Base-by-base conservation (phyloP, 1,284 basidiomycete species). In the Ustilago cynodontis region DNA sequence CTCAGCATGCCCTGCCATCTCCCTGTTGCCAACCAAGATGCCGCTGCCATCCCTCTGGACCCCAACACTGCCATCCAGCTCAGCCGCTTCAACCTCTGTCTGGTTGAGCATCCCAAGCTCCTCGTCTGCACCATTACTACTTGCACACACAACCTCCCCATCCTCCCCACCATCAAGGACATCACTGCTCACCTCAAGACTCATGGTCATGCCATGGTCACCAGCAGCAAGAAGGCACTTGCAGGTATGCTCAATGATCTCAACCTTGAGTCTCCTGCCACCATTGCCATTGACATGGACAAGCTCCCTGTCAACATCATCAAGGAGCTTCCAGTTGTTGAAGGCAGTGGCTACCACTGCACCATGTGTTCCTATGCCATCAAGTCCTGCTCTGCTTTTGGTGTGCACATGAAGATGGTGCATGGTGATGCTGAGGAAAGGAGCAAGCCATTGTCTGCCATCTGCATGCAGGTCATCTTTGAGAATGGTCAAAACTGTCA, bases 281-380 rank as follows among this genome's bases (percentile, higher is more conserved):
- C 22, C 3, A n/a, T 45, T 8, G 4, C 43, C 6, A 22, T 45
- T 20, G n/a, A 45, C 43, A 45, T 45, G 43, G 43, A 16, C 10
- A 45, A 20, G 26, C 51, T 52, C n/a, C 51, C 51, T 16, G 31
- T 33, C 51, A 52, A 52, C 51, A 35, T 52, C 51, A 52, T 52
- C 51, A 33, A 52, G 51, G 51, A 52, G 51, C 51, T 52, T 3
- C 18, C 18, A 7, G 51, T 52, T 8, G 11, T 33, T n/a, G 51
- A 52, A 31, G 51, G 51, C 29, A 33, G 6, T 33, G 31, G 31
- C 31, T 52, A 35, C 51, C n/a, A 29, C 29, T 52, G 51, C 28
- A 29, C 7, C n/a, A 26, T 29, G 11, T 52, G 51, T 31, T 8
- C 14, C 13, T 52, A 52, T 16, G n/a, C 51, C 29, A 28, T 52